Conservation (phyloP, 2,329 filamentous ascomycete genomes). For the Paecilomyces fulvus region DNA sequence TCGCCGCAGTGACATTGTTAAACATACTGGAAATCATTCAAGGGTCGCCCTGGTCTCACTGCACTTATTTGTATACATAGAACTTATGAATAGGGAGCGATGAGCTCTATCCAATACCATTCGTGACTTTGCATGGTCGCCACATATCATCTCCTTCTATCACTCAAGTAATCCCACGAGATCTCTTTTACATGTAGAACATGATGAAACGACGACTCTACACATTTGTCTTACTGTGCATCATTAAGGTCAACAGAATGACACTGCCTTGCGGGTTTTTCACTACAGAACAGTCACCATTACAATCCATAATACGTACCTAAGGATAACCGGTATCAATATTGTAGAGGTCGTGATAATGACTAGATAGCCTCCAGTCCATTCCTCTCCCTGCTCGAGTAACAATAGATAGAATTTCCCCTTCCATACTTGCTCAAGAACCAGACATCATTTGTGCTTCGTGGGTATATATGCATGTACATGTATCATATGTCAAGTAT, state of each 20-base stretch:
- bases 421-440: not conserved
- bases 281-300: too few species aligned
- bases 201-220: too few species aligned
- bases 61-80: not conserved
- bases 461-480: not conserved
- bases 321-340: too few species aligned
- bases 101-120: not conserved
- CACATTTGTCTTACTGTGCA: too few species aligned
- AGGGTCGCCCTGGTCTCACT: not conserved
- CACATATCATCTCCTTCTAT: not conserved
- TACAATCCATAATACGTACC: too few species aligned
- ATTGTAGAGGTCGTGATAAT: too few species aligned
- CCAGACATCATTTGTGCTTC: not conserved
- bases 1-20: not conserved
- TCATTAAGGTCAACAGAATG: too few species aligned
- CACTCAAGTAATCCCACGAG: not conserved
- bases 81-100: not conserved
- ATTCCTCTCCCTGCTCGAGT: not conserved
- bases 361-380: not conserved
- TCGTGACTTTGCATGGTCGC: too few species aligned
- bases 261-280: too few species aligned
- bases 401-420: not conserved
- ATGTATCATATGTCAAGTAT: not conserved
- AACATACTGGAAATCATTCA: not conserved
- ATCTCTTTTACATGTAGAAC: too few species aligned